Evolutionary conservation across 1,139 yeast genomes (phyloP).

Genomic region (Zygoascus meyerae): DNA sequence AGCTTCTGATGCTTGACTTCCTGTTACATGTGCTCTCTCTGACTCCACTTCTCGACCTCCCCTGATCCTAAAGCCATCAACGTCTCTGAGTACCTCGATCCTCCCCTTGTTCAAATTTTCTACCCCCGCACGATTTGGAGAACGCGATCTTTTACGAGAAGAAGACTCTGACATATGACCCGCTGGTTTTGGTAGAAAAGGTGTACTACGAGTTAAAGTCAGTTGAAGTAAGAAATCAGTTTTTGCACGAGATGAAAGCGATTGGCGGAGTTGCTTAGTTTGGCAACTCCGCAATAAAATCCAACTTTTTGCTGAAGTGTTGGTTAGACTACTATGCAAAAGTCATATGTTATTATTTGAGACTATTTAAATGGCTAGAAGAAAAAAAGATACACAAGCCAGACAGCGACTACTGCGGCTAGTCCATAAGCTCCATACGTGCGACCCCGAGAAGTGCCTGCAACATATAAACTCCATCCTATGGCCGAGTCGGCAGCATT

Average conservation of each 20-base stretch:
- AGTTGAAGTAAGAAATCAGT: too few relatives aligned
- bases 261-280: too few relatives aligned
- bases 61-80: conserved; percentile 26
- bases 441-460: conserved; percentile 20
- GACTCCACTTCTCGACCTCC: conserved; percentile 12
- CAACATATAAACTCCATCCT: conserved; percentile 22
- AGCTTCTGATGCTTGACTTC: background rate
- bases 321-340: too few relatives aligned
- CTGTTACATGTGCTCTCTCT: conserved; percentile 5
- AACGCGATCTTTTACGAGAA: too few relatives aligned
- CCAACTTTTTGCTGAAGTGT: too few relatives aligned
- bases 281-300: too few relatives aligned
- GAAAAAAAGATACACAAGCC: conserved; percentile 7
- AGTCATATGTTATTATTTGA: background rate
- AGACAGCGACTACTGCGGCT: conserved; percentile 9
- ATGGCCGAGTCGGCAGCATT: conserved; percentile 20
- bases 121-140: too few relatives aligned
- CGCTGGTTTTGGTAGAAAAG: too few relatives aligned
- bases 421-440: conserved; percentile 8
- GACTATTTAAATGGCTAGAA: background rate
- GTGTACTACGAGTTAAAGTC: too few relatives aligned
- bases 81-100: conserved; percentile 17
- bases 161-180: too few relatives aligned
- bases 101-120: too few relatives aligned
- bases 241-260: too few relatives aligned